Base-by-base conservation (phyloP, 208 protist species). In the Trypanosoma mega region DNA sequence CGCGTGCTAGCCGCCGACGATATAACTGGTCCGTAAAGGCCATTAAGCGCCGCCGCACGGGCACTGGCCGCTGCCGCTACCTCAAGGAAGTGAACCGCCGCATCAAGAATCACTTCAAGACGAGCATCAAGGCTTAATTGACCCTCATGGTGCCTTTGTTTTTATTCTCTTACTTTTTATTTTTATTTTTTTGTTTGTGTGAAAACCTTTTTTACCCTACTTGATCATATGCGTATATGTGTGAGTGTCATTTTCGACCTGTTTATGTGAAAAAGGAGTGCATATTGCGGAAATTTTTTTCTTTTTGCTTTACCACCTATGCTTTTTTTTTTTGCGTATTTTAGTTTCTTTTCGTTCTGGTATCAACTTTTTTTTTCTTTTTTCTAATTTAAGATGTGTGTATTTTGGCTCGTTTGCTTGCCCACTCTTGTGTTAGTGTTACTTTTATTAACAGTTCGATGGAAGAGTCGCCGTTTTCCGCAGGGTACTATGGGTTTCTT, bases 21-120 rank as follows among this genome's bases (percentile, higher is more conserved):
- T 97, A 94, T 86, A 98, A 98, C 86, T 99, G 98, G 98, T 87
- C 77, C 46, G 78, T 93, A 36, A 99, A 99, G 92, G 90, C 98
- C 58, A 94, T 98, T 71, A 97, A 98, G 85, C 92, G 99, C 76
- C 97, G 97, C 63, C 98, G 90, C 46, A 99, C 96, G 36, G 99
- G 99, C 69, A 99, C 98, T 50, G 99, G 99, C 61, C 95, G 99
- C 87, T 98, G 96, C 80, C 79, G 94, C 69, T 95, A 99, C 89
- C 78, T 99, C 26, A 99, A 98, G 85, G 63, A 78, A 41, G 90
- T 99, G 37, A 89, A 97, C 80, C 94, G 96, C 79, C 88, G 90
- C 64, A 98, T 98, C 83, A 96, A 92, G 63, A 99, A 99, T 85
- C 94, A 98, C 78, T 99, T 99, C 97, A 90, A 91, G 82, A 92